Percentiles rank a stretch among this genome's conserved stretches.
These are phyloP conservation scores for Lentinula lateritia DNA, from an alignment of 768 basidiomycete genomes.

Conservation along the genomic window DNA sequence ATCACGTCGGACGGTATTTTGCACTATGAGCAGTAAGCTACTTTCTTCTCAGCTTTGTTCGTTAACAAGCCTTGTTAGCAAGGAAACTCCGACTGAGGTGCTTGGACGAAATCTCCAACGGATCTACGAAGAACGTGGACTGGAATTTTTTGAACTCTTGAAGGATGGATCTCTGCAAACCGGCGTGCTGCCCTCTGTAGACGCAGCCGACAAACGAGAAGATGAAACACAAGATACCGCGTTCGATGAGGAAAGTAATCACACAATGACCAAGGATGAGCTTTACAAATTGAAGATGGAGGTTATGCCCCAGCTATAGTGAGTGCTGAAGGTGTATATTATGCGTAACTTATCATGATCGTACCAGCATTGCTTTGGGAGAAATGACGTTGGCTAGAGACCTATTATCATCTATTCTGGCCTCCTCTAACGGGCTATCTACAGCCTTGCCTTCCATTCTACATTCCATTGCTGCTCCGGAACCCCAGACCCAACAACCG, in stretches of 20 bases:
- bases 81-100: slow-evolving; percentile 48
- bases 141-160: slow-evolving; percentile 66
- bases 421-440: slow-evolving; percentile 26
- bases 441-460: slow-evolving; percentile 18
- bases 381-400: slow-evolving; percentile 79
- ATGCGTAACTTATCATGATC: slow-evolving; percentile 7
- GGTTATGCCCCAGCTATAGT: slow-evolving; percentile 69
- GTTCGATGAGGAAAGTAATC: slow-evolving; percentile 20
- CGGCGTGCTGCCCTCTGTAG: slow-evolving; percentile 16
- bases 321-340: slow-evolving; percentile 23
- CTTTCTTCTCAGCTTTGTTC: slow-evolving; percentile 9
- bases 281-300: slow-evolving; percentile 69
- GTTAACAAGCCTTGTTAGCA: slow-evolving; percentile 25
- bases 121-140: slow-evolving; percentile 69
- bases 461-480: slow-evolving; percentile 9
- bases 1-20: slow-evolving; percentile 66
- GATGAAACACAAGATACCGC: slow-evolving; percentile 20
- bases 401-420: slow-evolving; percentile 55
- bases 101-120: slow-evolving; percentile 64
- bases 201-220: slow-evolving; percentile 8
- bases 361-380: slow-evolving; percentile 60
- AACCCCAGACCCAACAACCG: not conserved
- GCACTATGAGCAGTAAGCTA: slow-evolving; percentile 65
- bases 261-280: slow-evolving; percentile 69
- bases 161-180: slow-evolving; percentile 18